A percentile compares a stretch with the other conserved stretches of the same genome.
phyloP scores from a whole-genome alignment of 2,329 filamentous ascomycete genomes.

The Fusarium nodosum region DNA sequence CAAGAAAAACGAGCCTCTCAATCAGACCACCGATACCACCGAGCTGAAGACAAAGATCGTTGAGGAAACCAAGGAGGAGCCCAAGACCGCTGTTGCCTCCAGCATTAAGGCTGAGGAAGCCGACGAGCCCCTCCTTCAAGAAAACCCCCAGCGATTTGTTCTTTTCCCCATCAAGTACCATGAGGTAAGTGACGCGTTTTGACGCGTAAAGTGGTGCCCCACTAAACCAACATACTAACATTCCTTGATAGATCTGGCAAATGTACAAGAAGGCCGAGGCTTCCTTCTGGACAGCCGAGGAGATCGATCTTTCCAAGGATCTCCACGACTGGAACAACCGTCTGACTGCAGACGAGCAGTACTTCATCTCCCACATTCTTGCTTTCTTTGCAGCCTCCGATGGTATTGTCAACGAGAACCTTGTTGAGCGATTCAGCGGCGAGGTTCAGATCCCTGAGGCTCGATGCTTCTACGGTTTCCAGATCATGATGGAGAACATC shows the following conservation, averaged over 20 bases:
- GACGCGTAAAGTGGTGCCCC: conserved; percentile 76
- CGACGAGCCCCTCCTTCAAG: conserved; percentile 91
- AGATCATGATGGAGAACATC: conserved; percentile 99
- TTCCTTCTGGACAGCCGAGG: conserved; percentile 99
- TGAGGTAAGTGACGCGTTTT: conserved; percentile 80
- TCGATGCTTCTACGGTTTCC: conserved; percentile 99
- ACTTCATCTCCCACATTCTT: conserved; percentile 98
- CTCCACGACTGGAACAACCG: conserved; percentile 99
- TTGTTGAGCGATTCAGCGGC: conserved; percentile 95
- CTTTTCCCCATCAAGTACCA: conserved; percentile 99
- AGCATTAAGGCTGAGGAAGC: conserved; percentile 77
- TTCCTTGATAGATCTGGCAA: conserved; percentile 85
- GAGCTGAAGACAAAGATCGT: conserved; percentile 72
- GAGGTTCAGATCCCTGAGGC: conserved; percentile 98
- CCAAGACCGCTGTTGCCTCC: conserved; percentile 59
- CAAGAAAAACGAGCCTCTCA: conserved; percentile 83
- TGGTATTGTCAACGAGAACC: conserved; percentile 99
- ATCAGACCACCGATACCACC: conserved; percentile 65
- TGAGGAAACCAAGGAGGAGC: conserved; percentile 57
- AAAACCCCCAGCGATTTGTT: conserved; percentile 96
- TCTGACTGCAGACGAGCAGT: conserved; percentile 95
- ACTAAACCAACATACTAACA: conserved; percentile 56
- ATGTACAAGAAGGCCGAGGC: conserved; percentile 99
- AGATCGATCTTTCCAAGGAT: conserved; percentile 99
- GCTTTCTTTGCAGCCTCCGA: conserved; percentile 99